Evolutionary conservation across 495 filamentous ascomycete species (phyloP), one percentile per base, ranked within the genome.

Genomic region (Poronia punctata): DNA sequence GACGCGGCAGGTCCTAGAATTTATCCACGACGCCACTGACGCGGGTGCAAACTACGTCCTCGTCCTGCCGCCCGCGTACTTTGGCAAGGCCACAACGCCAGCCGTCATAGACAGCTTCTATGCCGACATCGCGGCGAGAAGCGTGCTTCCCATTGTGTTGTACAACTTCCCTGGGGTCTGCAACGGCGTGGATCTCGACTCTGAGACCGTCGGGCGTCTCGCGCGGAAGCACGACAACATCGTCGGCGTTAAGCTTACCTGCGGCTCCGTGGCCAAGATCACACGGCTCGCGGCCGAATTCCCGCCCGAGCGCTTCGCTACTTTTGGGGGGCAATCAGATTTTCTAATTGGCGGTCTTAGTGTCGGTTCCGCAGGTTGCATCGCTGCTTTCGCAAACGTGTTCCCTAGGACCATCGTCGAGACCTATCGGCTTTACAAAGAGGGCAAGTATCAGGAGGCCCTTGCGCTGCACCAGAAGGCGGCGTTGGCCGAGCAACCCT

Each of bases 151-250:
- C 0, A 67, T 84, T 26, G 67, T 86, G 5, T 49, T 85, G 5
- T 84, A 85, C 53, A 84, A 86, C 50, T 84, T 84, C 62, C 81
- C 81, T 0, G 79, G 70, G 4, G 80, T 84, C 9, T 82, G 78
- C 56, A 85, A 84, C 44, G 81, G 81, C 9, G 63, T 87, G 0
- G 82, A 86, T 44, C 51, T 85, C 21, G 77, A 82, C 48, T 81
- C 75, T 2, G 76, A 76, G 19, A 70, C 70, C 0, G 78, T 86
- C 16, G 54, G 72, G 0, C 53, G 57, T 3, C 68, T 86, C 12
- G 75, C 71, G 0, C 56, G 59, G 5, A 38, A 52, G 10, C 66
- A 76, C 29, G 47, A 61, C 7, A 66, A 62, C 6, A 69, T 77
- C 7, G 66, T 67, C 2, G 82, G 82, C 25, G 75, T 81, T 4